Evolutionary conservation across 768 basidiomycete genomes (phyloP).

Genomic region (Gautieria morchelliformis): DNA sequence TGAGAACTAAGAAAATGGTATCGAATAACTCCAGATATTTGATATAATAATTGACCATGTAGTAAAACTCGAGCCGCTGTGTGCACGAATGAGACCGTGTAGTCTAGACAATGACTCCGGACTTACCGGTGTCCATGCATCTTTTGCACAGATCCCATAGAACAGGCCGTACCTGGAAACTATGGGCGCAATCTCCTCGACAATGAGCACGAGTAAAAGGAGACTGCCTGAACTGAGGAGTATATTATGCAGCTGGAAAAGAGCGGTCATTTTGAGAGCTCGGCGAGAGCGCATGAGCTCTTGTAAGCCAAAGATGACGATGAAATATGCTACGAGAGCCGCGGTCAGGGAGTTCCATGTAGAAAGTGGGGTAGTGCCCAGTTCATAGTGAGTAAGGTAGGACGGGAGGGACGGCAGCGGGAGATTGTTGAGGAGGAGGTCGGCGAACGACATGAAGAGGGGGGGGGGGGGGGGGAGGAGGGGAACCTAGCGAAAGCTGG

Average conservation of each 20-base stretch:
- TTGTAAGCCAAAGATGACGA: no score
- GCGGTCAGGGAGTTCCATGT: conserved; percentile 61
- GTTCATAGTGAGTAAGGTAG: conserved; percentile 47
- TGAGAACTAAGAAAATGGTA: conserved; percentile 93
- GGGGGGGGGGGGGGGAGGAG: conserved; percentile 15
- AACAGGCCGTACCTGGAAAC: conserved; percentile 62
- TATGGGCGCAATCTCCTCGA: conserved; percentile 85
- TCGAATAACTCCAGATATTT: conserved; percentile 96
- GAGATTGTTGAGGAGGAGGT: conserved; percentile 50
- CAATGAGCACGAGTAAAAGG: conserved; percentile 79
- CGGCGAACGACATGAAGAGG: conserved; percentile 61
- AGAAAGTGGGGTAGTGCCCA: conserved; percentile 71
- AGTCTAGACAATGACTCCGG: no score
- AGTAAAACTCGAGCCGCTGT: no score
- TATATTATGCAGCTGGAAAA: conserved; percentile 93
- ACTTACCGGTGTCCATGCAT: conserved; percentile 84
- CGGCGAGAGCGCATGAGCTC: no score
- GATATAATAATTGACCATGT: no score
- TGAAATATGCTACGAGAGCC: conserved; percentile 65
- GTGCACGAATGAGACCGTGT: no score
- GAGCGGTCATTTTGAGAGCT: no score
- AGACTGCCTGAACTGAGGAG: no score
- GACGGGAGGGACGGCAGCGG: conserved; percentile 47
- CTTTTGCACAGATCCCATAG: conserved; percentile 63
- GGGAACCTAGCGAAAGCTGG: no score